These are phyloP conservation scores for Phalaenopsis hybrid DNA, from an alignment of 116 monocot genomes.

Conservation along the genomic window DNA sequence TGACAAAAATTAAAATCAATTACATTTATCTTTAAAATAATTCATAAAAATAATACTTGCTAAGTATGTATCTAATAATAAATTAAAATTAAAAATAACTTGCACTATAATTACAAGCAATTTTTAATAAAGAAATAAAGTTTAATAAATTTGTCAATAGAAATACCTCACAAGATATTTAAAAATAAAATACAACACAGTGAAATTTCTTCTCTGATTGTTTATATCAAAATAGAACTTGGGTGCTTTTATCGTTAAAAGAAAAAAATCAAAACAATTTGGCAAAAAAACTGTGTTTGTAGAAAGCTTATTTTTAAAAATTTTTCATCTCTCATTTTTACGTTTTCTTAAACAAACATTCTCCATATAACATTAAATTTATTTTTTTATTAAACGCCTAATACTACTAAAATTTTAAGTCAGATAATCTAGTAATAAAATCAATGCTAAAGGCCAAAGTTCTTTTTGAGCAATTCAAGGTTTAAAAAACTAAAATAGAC, in stretches of 20 bases:
- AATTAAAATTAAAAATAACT: not conserved
- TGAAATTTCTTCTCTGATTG: not conserved
- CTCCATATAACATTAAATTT: not conserved
- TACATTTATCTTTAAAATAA: not conserved
- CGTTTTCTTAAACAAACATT: not conserved
- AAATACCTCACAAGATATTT: not conserved
- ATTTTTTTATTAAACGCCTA: not conserved
- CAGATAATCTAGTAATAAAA: not conserved
- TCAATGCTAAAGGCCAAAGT: not conserved
- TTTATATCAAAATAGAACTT: not conserved
- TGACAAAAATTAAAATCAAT: not conserved
- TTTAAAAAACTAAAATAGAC: constrained; percentile 8
- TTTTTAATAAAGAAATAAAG: not conserved
- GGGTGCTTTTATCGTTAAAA: not conserved
- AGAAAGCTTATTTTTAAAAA: not conserved
- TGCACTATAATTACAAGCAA: not conserved
- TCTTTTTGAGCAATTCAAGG: too few relatives aligned
- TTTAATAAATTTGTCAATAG: not conserved
- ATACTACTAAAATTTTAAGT: not conserved
- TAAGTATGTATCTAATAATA: not conserved
- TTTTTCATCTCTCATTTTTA: too few relatives aligned
- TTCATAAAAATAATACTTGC: not conserved
- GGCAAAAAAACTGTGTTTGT: not conserved
- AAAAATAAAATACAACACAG: not conserved
- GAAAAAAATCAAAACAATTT: not conserved